These are phyloP conservation scores for Teunomyces panamensis DNA, from an alignment of 805 yeast genomes.

Conservation along the genomic window DNA sequence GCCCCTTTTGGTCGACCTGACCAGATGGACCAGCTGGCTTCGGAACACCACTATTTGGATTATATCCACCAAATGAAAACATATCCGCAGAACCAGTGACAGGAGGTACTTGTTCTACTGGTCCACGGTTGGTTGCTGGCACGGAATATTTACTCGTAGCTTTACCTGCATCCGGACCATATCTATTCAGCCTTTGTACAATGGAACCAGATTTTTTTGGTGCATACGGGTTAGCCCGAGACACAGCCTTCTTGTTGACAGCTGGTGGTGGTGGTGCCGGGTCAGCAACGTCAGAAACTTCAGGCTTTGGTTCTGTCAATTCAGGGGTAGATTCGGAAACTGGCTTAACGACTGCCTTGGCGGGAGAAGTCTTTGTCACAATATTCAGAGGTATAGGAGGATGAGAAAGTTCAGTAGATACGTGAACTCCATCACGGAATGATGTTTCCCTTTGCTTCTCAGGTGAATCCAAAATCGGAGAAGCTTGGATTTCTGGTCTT, in stretches of 20 bases:
- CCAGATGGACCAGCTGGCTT: neutral
- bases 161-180: slow-evolving; percentile 23
- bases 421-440: slow-evolving; percentile 11
- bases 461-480: neutral
- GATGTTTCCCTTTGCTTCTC: slow-evolving; percentile 5
- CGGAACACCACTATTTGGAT: neutral
- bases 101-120: neutral
- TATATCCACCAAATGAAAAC: slow-evolving; percentile 1
- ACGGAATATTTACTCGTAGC: slow-evolving; percentile 1
- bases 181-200: slow-evolving; percentile 18
- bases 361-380: neutral
- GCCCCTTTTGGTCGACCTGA: slow-evolving; percentile 1
- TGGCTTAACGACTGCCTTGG: neutral
- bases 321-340: neutral
- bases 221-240: slow-evolving; percentile 35
- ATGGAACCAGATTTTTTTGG: slow-evolving; percentile 20
- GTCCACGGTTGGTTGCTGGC: neutral
- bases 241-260: slow-evolving; percentile 5
- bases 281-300: neutral
- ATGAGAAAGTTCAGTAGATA: slow-evolving; percentile 10
- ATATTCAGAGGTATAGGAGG: neutral
- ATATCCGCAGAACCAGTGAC: neutral
- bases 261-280: slow-evolving; percentile 12
- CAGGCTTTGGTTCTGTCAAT: neutral
- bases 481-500: neutral